Base-by-base conservation (phyloP, 495 filamentous ascomycete genomes). In the Lepidopterella palustris region DNA sequence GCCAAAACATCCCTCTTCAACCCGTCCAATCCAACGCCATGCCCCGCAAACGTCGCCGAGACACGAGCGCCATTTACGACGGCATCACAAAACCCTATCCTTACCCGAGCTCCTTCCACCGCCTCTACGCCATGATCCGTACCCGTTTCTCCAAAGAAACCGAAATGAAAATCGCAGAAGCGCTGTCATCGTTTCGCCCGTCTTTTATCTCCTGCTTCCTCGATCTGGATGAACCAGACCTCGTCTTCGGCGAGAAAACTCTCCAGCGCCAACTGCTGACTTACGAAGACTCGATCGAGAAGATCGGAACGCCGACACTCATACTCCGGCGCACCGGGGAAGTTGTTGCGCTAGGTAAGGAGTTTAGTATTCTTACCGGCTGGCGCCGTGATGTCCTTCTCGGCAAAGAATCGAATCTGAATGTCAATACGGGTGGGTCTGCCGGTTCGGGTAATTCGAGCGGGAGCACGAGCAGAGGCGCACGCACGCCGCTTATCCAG, bases 231-330 rank as follows among this genome's bases (percentile, higher is more conserved):
- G 78, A 83, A 26, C 83, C 92, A 67, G 93, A 98, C 70, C 80
- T 97, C 20, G 84, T 98, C 23, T 96, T 97, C 74, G 95, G 93
- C 89, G 93, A 98, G 72, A 92, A 95, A 71, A 92, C 88, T 69
- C 89, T 97, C 68, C 93, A 98, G 70, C 87, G 93, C 39, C 91
- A 88, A 1, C 79, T 98, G 11, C 89, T 86, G 70, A 90, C 95
- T 68, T 93, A 95, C 64, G 89, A 97, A 61, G 89, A 93, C 57
- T 92, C 91, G 66, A 85, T 88, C 57, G 83, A 45, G 8, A 48
- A 86, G 49, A 88, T 84, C 59, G 89, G 89, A 32, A 95, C 91
- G 23, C 93, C 93, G 15, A 92, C 90, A 1, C 85, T 98, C 57
- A 88, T 96, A 45, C 95, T 89, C 63, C 82, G 93, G 53, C 84